phyloP scores from a whole-genome alignment of 768 basidiomycete genomes.

The Melanogaster broomeanus region DNA sequence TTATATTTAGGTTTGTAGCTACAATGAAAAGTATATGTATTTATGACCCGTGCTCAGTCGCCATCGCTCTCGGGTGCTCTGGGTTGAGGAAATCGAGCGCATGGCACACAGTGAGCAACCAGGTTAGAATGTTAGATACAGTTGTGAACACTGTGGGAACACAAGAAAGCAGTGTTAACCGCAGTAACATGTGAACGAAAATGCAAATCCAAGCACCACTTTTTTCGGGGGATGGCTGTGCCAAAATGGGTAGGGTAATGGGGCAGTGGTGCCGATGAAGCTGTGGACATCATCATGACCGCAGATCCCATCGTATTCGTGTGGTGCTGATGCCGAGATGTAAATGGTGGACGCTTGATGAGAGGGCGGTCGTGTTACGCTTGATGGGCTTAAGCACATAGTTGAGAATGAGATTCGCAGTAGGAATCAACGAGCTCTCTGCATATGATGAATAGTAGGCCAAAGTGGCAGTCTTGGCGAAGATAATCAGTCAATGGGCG shows the following conservation, averaged over 20 bases:
- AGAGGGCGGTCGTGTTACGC: too few species aligned
- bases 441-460: slow-evolving; percentile 87
- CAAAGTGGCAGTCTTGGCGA: too few species aligned
- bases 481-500: slow-evolving; percentile 12
- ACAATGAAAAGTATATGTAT: too few species aligned
- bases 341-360: too few species aligned
- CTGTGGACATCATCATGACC: slow-evolving; percentile 12
- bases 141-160: slow-evolving; percentile 37
- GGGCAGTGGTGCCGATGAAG: slow-evolving; percentile 14
- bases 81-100: slow-evolving; percentile 73
- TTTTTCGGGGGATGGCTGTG: slow-evolving; percentile 10
- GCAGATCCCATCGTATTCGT: slow-evolving; percentile 30
- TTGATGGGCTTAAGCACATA: slow-evolving; percentile 77
- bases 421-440: slow-evolving; percentile 75
- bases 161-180: neutral
- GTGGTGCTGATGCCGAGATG: slow-evolving; percentile 31
- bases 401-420: slow-evolving; percentile 85
- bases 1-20: too few species aligned
- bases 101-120: slow-evolving; percentile 76
- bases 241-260: slow-evolving; percentile 18
- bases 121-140: slow-evolving; percentile 64
- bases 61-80: slow-evolving; percentile 78
- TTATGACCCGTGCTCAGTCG: too few species aligned
- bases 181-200: neutral
- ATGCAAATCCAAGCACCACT: slow-evolving; percentile 14